Conservation (phyloP, 2,329 filamentous ascomycete genomes). For the Fusarium nodosum region DNA sequence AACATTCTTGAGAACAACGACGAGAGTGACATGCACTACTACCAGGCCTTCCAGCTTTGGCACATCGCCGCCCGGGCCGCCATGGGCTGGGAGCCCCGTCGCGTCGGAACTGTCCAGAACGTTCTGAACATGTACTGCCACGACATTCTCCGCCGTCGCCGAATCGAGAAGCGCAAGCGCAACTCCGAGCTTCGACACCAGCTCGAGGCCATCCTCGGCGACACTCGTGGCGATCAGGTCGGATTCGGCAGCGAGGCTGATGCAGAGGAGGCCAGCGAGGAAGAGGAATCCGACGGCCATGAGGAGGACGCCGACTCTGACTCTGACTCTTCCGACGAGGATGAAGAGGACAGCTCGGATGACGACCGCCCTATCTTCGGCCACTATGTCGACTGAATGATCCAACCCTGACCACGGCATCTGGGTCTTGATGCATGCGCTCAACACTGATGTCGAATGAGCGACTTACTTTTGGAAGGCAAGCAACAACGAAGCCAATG, state of each 20-base stretch:
- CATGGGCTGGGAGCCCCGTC: slow-evolving; percentile 31
- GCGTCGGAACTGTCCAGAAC: background rate
- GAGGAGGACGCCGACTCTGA: background rate
- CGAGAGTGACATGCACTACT: slow-evolving; percentile 2
- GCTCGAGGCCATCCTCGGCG: slow-evolving; percentile 26
- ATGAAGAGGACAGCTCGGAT: slow-evolving; percentile 7
- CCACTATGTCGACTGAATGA: background rate
- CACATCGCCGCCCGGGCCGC: slow-evolving; percentile 37
- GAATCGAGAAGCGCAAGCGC: slow-evolving; percentile 11
- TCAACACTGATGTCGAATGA: background rate
- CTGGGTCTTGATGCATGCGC: background rate
- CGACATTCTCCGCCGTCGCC: slow-evolving; percentile 27
- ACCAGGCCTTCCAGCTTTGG: slow-evolving; percentile 37
- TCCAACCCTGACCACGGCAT: background rate
- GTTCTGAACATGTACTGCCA: slow-evolving; percentile 29
- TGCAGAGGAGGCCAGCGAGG: slow-evolving; percentile 2
- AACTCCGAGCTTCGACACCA: slow-evolving; percentile 16
- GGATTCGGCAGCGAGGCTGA: slow-evolving; percentile 12
- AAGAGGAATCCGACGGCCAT: background rate
- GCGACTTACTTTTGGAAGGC: background rate
- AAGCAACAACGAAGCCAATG: background rate
- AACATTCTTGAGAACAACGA: slow-evolving; percentile 10
- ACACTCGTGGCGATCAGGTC: slow-evolving; percentile 22
- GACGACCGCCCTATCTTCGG: slow-evolving; percentile 8
- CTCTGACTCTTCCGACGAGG: slow-evolving; percentile 2